Evolutionary conservation across 129 eudicot species (phyloP), one percentile per base, ranked within the genome.

Genomic region (Chrysanthemum makinoi): DNA sequence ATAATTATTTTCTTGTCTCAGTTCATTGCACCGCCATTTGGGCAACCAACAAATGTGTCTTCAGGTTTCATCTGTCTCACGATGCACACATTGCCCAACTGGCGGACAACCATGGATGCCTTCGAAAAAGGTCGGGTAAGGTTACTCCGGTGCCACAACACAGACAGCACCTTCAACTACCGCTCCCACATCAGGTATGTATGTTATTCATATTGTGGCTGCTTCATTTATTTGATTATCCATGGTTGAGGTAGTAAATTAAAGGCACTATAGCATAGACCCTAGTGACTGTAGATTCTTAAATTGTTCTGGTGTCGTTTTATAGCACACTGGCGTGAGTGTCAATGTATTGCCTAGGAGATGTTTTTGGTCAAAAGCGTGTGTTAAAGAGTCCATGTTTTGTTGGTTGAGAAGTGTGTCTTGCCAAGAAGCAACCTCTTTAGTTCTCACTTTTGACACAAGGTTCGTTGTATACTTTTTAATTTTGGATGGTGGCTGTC

Each of bases 21-120:
- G 88, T 91, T 80, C 70, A 82, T 82, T 33, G 72, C 87, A 72
- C 69, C 92, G 61, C 76, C 92, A 4, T 88, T 47, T 83, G 94
- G 89, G 44, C 89, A 85, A 81, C 86, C 87, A 50, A 68, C 82
- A 76, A 76, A 79, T 67, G 62, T 80, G 75, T 60, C 90, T 68
- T 52, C 98, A 89, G n/a, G 73, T 85, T 85, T 69, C 91, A 88
- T 75, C 82, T 74, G 85, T 84, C 65, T 67, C 85, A 57, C 96
- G 72, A 83, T 83, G 79, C 86, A 86, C 48, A 51, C 79, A 61
- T 58, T 68, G 87, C 56, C 80, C 95, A 59, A 62, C 66, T 24
- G 86, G 83, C 35, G 87, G 82, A 20, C 98, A 86, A 75, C 89
- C 96, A 64, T 93, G 98, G 98, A 73, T 78, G 74, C 76, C 86